phyloP scores from a whole-genome alignment of 2,329 filamentous ascomycete species.

The Epichloe bromicola region DNA sequence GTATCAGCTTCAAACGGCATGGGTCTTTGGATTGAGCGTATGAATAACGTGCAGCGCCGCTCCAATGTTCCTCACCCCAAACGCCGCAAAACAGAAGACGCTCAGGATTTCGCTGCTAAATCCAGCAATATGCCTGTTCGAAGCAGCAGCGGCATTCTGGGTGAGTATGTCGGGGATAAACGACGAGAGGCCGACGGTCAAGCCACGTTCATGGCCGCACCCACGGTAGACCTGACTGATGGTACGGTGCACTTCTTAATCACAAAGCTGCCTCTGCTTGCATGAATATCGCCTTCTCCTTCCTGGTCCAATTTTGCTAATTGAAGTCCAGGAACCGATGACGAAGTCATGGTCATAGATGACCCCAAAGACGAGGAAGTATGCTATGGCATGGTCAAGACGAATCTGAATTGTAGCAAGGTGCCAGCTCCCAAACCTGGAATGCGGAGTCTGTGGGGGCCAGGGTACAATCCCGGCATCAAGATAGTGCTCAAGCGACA shows the following conservation, averaged over 20 bases:
- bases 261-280: not conserved
- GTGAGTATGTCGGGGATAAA: slow-evolving; percentile 53
- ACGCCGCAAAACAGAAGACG: slow-evolving; percentile 44
- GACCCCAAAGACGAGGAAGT: slow-evolving; percentile 57
- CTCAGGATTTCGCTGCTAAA: slow-evolving; percentile 28
- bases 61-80: slow-evolving; percentile 46
- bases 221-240: slow-evolving; percentile 46
- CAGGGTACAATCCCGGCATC: slow-evolving; percentile 56
- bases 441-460: slow-evolving; percentile 42
- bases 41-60: slow-evolving; percentile 64
- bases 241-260: slow-evolving; percentile 20
- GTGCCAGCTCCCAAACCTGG: slow-evolving; percentile 59
- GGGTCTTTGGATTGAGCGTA: slow-evolving; percentile 55
- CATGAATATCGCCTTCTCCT: not conserved
- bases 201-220: slow-evolving; percentile 16
- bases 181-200: slow-evolving; percentile 28
- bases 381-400: slow-evolving; percentile 68
- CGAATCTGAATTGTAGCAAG: slow-evolving; percentile 50
- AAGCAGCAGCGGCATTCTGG: slow-evolving; percentile 43
- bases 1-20: slow-evolving; percentile 27
- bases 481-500: slow-evolving; percentile 56
- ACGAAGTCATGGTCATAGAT: slow-evolving; percentile 43
- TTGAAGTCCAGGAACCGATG: slow-evolving; percentile 27
- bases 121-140: slow-evolving; percentile 15
- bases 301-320: not conserved